Base-by-base conservation (phyloP, 495 filamentous ascomycete species). In the Thermothielavioides terrestris region DNA sequence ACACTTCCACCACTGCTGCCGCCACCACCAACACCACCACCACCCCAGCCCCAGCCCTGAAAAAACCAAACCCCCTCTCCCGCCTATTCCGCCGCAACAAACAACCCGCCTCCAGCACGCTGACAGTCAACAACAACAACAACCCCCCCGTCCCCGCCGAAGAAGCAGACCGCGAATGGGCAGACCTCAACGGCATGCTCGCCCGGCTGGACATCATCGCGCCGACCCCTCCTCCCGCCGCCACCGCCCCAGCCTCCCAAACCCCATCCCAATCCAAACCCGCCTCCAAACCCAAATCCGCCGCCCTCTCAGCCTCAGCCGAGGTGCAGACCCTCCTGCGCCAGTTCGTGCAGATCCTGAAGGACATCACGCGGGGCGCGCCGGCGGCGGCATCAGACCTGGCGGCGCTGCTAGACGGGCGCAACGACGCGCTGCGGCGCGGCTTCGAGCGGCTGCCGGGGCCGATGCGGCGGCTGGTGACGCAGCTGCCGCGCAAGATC, bases 321-420 rank as follows among this genome's bases (percentile, higher is more conserved):
- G 81, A 89, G 52, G 42, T 45, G 17, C 32, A 56, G 18, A 21
- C 27, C 9, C 76, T 95, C 3, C 73, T 94, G 31, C 76, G 79
- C 36, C 84, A 83, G 52, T 98, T 98, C 75, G 87, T 86, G 17
- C 68, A 88, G 34, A 82, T 96, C 26, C 82, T 98, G 53, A 90
- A 88, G 58, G 91, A 96, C 64, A 71, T 95, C n/a, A 75, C 87
- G 49, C 90, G 88, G 63, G 91, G 91, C 44, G 91, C 86, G 6
- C 91, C 91, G 21, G 94, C 90, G 1, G 92, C 92, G 12, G 95
- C 94, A 62, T 78, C 84, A 59, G 92, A 98, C 67, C 81, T 98
- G 10, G 79, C 87, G 23, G 69, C 76, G 56, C 81, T 98, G 14
- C 73, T 98, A 27, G 87, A 85, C 12, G 85, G 87, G 61, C 83